phyloP scores from a whole-genome alignment of 352 stramenopile species.

The Phytophthora sojae region DNA sequence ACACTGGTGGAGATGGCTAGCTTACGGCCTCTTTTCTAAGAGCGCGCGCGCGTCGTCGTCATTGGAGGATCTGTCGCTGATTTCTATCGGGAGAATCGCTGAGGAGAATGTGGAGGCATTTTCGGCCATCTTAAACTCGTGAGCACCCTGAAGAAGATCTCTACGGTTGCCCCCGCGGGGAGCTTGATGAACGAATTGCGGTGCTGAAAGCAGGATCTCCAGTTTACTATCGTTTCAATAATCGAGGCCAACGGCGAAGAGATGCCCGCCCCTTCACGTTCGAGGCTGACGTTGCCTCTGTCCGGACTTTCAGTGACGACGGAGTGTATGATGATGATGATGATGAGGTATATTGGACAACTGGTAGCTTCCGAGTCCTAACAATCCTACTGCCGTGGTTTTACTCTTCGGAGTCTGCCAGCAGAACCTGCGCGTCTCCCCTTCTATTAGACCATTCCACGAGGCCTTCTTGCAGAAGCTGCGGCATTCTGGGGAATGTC shows the following conservation, averaged over 20 bases:
- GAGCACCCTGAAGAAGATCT: background rate
- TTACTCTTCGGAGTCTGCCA: too few relatives aligned
- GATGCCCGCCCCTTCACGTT: background rate
- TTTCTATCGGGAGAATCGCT: background rate
- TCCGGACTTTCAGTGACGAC: background rate
- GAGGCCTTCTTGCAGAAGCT: too few relatives aligned
- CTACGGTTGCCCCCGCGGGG: background rate
- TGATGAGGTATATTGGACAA: too few relatives aligned
- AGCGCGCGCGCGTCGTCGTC: background rate
- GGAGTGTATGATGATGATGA: too few relatives aligned
- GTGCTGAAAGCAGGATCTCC: background rate
- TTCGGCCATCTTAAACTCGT: background rate
- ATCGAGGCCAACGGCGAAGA: background rate
- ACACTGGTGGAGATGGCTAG: background rate
- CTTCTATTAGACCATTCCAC: too few relatives aligned
- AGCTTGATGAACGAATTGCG: background rate
- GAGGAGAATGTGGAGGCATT: background rate
- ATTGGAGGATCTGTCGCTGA: background rate
- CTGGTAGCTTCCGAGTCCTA: background rate
- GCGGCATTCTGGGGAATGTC: too few relatives aligned
- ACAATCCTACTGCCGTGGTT: too few relatives aligned
- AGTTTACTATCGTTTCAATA: background rate
- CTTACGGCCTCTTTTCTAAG: background rate
- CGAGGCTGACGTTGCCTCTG: background rate
- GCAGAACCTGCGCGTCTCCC: too few relatives aligned